These are phyloP conservation scores for Kappamyces sp. DNA, from an alignment of 192 early-diverging fungal genomes.

Conservation along the genomic window DNA sequence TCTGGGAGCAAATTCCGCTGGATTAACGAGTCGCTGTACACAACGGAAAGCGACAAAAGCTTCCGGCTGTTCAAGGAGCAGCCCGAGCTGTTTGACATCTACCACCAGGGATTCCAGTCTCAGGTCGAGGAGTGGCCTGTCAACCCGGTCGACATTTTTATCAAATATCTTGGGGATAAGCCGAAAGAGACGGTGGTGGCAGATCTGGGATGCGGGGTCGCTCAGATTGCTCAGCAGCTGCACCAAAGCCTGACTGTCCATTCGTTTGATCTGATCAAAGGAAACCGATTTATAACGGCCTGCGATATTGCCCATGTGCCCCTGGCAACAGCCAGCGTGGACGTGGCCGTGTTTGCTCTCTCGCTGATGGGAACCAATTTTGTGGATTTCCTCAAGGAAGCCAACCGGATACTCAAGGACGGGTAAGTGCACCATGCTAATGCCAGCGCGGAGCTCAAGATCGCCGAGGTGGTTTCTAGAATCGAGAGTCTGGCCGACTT, in stretches of 20 bases:
- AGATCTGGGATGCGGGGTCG: conserved; percentile 97
- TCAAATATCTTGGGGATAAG: conserved; percentile 49
- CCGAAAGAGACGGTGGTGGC: conserved; percentile 61
- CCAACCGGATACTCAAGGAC: conserved; percentile 72
- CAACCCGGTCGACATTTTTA: conserved; percentile 87
- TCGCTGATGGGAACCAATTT: conserved; percentile 98
- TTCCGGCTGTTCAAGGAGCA: conserved; percentile 72
- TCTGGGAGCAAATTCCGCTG: conserved; percentile 53
- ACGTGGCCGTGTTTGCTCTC: conserved; percentile 86
- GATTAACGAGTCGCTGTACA: conserved; percentile 96
- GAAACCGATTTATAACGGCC: conserved; percentile 71
- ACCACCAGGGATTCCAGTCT: conserved; percentile 88
- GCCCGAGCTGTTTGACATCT: conserved; percentile 88
- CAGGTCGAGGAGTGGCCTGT: conserved; percentile 89
- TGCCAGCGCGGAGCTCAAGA: conserved; percentile 78
- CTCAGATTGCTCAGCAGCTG: conserved; percentile 68
- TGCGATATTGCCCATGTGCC: conserved; percentile 89
- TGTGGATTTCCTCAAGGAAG: conserved; percentile 84
- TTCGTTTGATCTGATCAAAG: conserved; percentile 84
- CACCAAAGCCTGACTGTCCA: conserved; percentile 44
- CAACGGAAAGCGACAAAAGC: conserved; percentile 67
- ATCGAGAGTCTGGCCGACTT: conserved; percentile 75
- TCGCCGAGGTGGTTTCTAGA: conserved; percentile 91
- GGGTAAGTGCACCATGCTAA: conserved; percentile 40
- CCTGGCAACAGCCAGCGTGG: conserved; percentile 54